Conservation (phyloP, 129 eudicot species). For the Sambucus nigra region DNA sequence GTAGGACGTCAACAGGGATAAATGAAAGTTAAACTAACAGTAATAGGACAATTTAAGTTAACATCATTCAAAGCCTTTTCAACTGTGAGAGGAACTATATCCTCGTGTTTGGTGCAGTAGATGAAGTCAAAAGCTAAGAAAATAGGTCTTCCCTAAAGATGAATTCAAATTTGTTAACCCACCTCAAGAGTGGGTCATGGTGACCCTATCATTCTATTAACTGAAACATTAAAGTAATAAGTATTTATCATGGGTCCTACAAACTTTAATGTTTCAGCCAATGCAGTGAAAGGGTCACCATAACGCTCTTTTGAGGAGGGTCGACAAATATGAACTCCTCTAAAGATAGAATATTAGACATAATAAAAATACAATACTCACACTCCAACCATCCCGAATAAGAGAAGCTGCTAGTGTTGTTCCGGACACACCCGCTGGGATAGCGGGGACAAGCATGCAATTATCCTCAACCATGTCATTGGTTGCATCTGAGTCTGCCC, state of each 20-base stretch:
- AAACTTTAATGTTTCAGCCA: too few species aligned
- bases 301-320: too few species aligned
- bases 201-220: too few species aligned
- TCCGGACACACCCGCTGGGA: slow-evolving; percentile 84
- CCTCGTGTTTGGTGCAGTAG: not conserved
- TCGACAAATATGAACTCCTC: not conserved
- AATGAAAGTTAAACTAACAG: not conserved
- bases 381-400: slow-evolving; percentile 96
- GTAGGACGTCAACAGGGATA: not conserved
- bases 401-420: slow-evolving; percentile 97
- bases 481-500: slow-evolving; percentile 22
- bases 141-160: too few species aligned
- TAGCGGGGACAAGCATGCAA: slow-evolving; percentile 53
- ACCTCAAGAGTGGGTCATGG: too few species aligned
- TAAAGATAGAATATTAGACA: not conserved
- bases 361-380: slow-evolving; percentile 12
- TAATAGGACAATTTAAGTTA: too few species aligned
- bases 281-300: too few species aligned
- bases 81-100: not conserved
- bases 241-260: too few species aligned
- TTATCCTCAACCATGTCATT: slow-evolving; percentile 21
- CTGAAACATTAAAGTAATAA: too few species aligned
- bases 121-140: not conserved
- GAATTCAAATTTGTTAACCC: too few species aligned
- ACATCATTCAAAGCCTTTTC: not conserved